Base-by-base conservation (phyloP, 1,139 yeast genomes). In the Scheffersomyces illinoinensis region DNA sequence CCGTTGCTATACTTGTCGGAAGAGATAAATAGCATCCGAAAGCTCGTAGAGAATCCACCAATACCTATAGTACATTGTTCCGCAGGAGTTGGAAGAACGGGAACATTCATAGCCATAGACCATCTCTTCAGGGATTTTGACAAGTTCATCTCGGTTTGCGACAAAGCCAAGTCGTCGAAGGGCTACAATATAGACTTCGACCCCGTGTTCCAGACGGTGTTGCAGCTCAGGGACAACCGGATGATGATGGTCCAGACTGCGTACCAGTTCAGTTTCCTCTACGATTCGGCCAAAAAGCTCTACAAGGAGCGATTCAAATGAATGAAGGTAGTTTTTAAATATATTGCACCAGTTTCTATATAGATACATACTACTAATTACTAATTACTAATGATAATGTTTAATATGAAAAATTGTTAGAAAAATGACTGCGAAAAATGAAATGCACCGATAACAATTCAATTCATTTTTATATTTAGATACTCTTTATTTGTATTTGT, bases 51-150 rank as follows among this genome's bases (percentile, higher is more conserved):
- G 2, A 58, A 64, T 33, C 56, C 62, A 4, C 68, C 73, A 0
- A 64, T 71, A 0, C 85, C 85, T 2, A 74, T 81, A 8, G 88
- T 89, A 1, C 96, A 90, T 69, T 90, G 96, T 66, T 89, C 95
- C 1, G 96, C 96, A 0, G 96, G 96, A 0, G 93, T 91, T 21
- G 96, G 96, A 5, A 76, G 96, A 59, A 86, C 96, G 0, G 96
- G 96, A 1, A 90, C 96, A 0, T 90, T 86, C 66, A 85, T 91
- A 23, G 87, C 91, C 1, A 70, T 88, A 55, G 93, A 90, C 68
- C 84, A 86, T 64, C 72, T 86, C 47, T 69, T 80, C 58, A 79
- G 76, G 57, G 71, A 69, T 50, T 56, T 58, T 52, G 58, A 48
- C 50, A 56, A 18, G 52, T 62, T 58, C 59, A 69, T 48, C n/a